A percentile compares a stretch with the other conserved stretches of the same genome.
Evolutionary conservation across 495 filamentous ascomycete genomes (phyloP).

Genomic region (Letharia lupina): DNA sequence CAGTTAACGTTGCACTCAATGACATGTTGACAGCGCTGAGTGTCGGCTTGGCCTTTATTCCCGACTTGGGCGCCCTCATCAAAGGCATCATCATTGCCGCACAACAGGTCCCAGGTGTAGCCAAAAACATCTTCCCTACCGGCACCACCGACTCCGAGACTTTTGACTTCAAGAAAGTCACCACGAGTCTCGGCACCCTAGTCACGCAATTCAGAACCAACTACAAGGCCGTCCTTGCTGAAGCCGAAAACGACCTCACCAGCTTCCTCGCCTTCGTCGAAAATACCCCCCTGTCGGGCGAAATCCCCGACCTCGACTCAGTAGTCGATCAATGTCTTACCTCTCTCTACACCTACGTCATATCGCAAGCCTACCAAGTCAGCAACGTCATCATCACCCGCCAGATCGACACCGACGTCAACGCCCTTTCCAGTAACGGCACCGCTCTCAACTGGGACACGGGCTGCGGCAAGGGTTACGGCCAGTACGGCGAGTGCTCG

Average conservation of each 20-base stretch:
- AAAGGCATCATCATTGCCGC: slow-evolving; percentile 5
- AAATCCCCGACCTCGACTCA: slow-evolving; percentile 12
- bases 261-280: slow-evolving; percentile 7
- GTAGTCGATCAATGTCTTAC: slow-evolving; percentile 8
- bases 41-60: not conserved
- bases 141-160: not conserved
- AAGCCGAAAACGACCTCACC: not conserved
- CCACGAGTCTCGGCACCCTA: not conserved
- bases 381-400: slow-evolving; percentile 16
- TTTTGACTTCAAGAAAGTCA: not conserved
- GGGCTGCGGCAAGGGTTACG: slow-evolving; percentile 16
- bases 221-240: not conserved
- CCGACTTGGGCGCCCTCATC: not conserved
- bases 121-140: not conserved
- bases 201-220: not conserved
- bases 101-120: not conserved
- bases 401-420: slow-evolving; percentile 12
- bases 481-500: slow-evolving; percentile 15
- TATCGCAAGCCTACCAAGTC: slow-evolving; percentile 15
- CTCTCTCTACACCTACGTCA: slow-evolving; percentile 14
- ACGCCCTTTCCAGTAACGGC: slow-evolving; percentile 15
- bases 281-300: slow-evolving; percentile 8
- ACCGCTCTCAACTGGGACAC: slow-evolving; percentile 3
- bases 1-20: not conserved
- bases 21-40: not conserved